Conservation (phyloP, 2,329 filamentous ascomycete genomes). For the Cladosporium sp. region DNA sequence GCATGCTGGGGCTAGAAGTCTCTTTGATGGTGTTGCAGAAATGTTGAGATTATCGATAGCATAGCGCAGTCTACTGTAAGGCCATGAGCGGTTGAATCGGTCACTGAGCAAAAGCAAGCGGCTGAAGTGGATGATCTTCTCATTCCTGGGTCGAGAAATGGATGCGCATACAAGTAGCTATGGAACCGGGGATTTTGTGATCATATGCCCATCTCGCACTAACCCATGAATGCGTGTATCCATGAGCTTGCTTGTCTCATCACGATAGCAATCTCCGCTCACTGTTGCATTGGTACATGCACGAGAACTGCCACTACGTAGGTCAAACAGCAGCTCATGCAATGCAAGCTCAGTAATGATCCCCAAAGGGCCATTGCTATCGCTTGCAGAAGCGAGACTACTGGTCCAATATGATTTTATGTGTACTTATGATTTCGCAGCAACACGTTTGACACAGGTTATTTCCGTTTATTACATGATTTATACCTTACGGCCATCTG, state of each 20-base stretch:
- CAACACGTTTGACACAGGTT: background rate
- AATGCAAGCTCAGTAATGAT: background rate
- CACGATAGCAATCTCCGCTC: background rate
- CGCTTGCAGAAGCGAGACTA: background rate
- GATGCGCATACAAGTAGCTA: background rate
- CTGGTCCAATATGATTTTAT: background rate
- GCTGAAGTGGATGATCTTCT: background rate
- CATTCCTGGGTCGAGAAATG: background rate
- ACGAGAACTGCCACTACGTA: background rate
- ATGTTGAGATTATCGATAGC: background rate
- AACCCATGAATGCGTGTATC: no score
- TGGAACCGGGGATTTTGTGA: no score
- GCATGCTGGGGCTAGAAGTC: background rate
- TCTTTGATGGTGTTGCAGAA: slow-evolving; percentile 10
- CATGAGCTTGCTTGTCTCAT: background rate
- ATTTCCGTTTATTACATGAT: background rate
- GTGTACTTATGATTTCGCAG: background rate
- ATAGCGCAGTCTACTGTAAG: background rate
- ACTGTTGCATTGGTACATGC: background rate
- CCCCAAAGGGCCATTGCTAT: background rate
- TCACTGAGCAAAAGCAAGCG: background rate
- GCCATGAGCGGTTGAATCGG: background rate
- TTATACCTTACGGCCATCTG: background rate
- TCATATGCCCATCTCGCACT: no score
- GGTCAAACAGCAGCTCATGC: background rate